Base-by-base conservation (phyloP, 2,329 filamentous ascomycete species). In the Sporothrix phasma region DNA sequence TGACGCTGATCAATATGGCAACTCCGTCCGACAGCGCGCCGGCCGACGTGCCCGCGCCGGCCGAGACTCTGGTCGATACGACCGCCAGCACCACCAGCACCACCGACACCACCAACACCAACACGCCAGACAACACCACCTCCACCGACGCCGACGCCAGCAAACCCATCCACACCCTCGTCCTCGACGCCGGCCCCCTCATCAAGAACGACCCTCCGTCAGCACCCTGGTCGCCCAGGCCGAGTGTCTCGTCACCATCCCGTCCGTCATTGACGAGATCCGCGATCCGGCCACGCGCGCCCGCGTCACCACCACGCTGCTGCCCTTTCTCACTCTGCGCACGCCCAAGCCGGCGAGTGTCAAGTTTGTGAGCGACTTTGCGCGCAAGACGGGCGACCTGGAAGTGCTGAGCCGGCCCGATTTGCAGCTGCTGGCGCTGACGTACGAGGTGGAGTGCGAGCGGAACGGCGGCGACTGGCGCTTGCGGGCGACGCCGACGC, bases 361-460 rank as follows among this genome's bases (percentile, higher is more conserved):
- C 68, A 88, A 88, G 71, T 82, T 93, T 66, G 84, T 97, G 3
- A 86, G 85, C 58, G 88, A 90, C 65, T 97, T 97, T 78, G 90
- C 94, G 51, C 84, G 90, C 63, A 88, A 86, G 73, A 97, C 94
- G 0, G 94, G 94, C 63, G 94, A 99, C 74, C 81, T 92, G 67
- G 84, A 88, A 11, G 93, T 97, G 0, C 78, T 99, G 65, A 97
- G 92, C 76, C 86, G 83, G 72, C 89, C 92, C 1, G 94, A 99
- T 85, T 79, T 97, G 66, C 89, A 95, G 69, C 83, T 99, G 46
- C 79, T 97, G 71, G 94, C 93, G 8, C 79, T 99, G 64, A 89
- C 91, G 0, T 97, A 97, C 74, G 94, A 99, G 74, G 74, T 97
- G n/a, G 93, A 97, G 71, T 89, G 90, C 71, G 92, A 97, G 78